phyloP scores from a whole-genome alignment of 768 basidiomycete genomes.

The Rhodocollybia butyracea region DNA sequence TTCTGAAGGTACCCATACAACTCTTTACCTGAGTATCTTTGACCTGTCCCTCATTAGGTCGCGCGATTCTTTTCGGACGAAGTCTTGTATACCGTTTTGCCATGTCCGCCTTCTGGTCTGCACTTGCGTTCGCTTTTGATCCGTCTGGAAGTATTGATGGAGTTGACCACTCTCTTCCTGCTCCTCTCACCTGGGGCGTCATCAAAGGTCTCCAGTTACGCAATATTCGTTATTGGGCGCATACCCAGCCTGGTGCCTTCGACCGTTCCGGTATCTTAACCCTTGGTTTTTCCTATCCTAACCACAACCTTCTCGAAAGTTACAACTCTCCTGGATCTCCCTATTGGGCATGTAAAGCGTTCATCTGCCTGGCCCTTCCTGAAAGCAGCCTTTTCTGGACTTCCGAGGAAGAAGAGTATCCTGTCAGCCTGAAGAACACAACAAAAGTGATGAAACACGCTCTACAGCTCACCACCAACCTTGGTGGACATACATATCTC shows the following conservation, averaged over 20 bases:
- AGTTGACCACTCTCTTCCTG: slow-evolving; percentile 40
- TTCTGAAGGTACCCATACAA: slow-evolving; percentile 47
- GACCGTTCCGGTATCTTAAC: slow-evolving; percentile 65
- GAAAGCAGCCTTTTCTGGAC: slow-evolving; percentile 73
- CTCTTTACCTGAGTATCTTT: not conserved
- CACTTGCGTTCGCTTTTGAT: slow-evolving; percentile 58
- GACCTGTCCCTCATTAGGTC: slow-evolving; percentile 36
- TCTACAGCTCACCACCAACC: slow-evolving; percentile 62
- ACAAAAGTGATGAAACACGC: slow-evolving; percentile 57
- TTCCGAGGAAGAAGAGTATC: slow-evolving; percentile 63
- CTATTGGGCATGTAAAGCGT: slow-evolving; percentile 82
- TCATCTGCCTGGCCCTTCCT: slow-evolving; percentile 62
- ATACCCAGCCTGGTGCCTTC: slow-evolving; percentile 56
- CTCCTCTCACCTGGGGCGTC: slow-evolving; percentile 71
- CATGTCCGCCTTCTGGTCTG: slow-evolving; percentile 80
- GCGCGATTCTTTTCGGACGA: slow-evolving; percentile 72
- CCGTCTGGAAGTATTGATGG: slow-evolving; percentile 32
- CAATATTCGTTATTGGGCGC: slow-evolving; percentile 68
- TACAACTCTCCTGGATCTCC: slow-evolving; percentile 79
- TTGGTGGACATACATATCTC: slow-evolving; percentile 64
- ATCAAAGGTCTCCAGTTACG: slow-evolving; percentile 72
- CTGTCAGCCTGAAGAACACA: slow-evolving; percentile 40
- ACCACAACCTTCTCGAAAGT: slow-evolving; percentile 74
- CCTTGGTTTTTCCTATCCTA: slow-evolving; percentile 68
- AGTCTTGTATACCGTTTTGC: slow-evolving; percentile 78